Base-by-base conservation (phyloP, 164 flowering plant genomes). In the Platanus orientalis region DNA sequence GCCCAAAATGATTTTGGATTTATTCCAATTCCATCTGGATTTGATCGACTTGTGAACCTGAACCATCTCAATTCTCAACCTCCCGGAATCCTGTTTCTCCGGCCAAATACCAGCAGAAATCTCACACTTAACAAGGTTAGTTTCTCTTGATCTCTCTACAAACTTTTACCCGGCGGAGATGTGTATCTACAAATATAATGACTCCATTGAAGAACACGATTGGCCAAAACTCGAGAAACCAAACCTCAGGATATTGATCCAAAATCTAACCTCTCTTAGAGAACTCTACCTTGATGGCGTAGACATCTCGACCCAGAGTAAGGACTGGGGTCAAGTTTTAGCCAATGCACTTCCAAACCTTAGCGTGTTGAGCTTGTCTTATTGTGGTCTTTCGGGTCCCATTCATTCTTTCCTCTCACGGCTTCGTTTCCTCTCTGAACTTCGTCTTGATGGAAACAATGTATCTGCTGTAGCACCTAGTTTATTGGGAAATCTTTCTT, bases 31-130 rank as follows among this genome's bases (percentile, higher is more conserved):
- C 75, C 81, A 0, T 30, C 69, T 6, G 40, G 28, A 10, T 1
- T 78, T 7, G 65, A 58, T 0, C 58, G 27, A 17, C 75, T 78
- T 29, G 28, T 40, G 7, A 32, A 44, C 17, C 53, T 72, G 19
- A 61, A 47, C 4, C 39, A 50, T 56, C 72, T 78, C 36, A 39
- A 75, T 49, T 56, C 72, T 78, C 36, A 39, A 75, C 54, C 76
- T 78, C 40, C 61, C 70, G 1, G 3, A 16, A 3, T 56, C 76
- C 6, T 16, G 16, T 0, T 70, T 78, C 40, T 58, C 30, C n/a
- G 81, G 76, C 44, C 74, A 64, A 54, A 59, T 78, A 28, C 81
- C 42, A 10, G 9, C 13, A 14, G 42, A 36, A 36, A 7, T 36
- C 42, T 36, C 42, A 36, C 10, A 14, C 81, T 32, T 78, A 21